phyloP scores from a whole-genome alignment of 1,139 yeast genomes.

The Magnusiomyces ingens region DNA sequence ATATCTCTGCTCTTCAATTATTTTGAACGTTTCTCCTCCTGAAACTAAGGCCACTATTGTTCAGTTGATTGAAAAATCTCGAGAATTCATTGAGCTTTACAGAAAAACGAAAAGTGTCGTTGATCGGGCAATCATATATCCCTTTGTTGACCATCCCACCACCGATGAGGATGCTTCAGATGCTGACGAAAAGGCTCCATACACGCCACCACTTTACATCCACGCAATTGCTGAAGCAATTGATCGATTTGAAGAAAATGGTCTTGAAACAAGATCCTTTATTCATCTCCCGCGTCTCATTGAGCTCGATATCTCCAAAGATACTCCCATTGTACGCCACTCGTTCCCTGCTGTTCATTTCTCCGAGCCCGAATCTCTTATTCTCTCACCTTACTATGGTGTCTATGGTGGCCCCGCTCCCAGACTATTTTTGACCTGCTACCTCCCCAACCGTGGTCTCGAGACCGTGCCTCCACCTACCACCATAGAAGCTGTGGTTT shows the following conservation, averaged over 20 bases:
- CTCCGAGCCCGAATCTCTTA: conserved; percentile 23
- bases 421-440: conserved; percentile 59
- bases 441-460: conserved; percentile 44
- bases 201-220: conserved; percentile 47
- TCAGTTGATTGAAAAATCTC: conserved; percentile 18
- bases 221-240: conserved; percentile 48
- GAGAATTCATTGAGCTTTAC: conserved; percentile 15
- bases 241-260: conserved; percentile 19
- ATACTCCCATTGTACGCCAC: conserved; percentile 23
- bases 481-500: conserved; percentile 53
- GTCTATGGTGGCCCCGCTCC: conserved; percentile 35
- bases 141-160: conserved; percentile 10
- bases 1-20: conserved; percentile 32
- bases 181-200: conserved; percentile 45
- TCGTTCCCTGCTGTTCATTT: conserved; percentile 36
- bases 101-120: conserved; percentile 1
- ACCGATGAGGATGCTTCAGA: conserved; percentile 28
- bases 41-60: conserved; percentile 8
- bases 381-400: conserved; percentile 5
- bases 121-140: background rate
- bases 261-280: conserved; percentile 13
- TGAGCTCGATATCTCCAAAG: conserved; percentile 19
- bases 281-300: conserved; percentile 11
- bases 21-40: conserved; percentile 8
- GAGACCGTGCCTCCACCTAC: conserved; percentile 69